phyloP scores from a whole-genome alignment of 345 rosid species.

The Trapa bicornis region DNA sequence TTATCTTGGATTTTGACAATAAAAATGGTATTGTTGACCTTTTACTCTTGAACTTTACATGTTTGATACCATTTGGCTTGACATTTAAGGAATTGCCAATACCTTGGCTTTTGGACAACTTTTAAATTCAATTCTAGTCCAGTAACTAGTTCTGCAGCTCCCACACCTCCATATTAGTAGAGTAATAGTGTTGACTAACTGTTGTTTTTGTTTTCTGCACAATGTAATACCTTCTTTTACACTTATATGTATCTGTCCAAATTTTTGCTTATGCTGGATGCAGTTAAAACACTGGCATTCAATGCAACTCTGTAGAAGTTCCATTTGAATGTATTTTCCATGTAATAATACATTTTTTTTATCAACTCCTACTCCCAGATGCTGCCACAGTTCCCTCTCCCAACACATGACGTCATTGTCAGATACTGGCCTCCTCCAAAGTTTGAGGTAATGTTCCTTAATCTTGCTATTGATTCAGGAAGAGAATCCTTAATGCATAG shows the following conservation, averaged over 20 bases:
- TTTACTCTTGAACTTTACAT: too few relatives aligned
- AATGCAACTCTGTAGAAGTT: not conserved
- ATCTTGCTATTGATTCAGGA: not conserved
- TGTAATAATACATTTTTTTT: not conserved
- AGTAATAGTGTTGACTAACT: not conserved
- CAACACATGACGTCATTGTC: slow-evolving; percentile 78
- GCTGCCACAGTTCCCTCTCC: slow-evolving; percentile 91
- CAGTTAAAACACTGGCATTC: not conserved
- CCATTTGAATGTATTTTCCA: not conserved
- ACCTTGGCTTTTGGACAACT: not conserved
- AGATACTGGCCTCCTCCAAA: slow-evolving; percentile 78
- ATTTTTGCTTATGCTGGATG: not conserved
- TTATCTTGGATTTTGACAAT: too few relatives aligned
- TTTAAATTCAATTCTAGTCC: not conserved
- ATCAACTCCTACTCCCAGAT: slow-evolving; percentile 32
- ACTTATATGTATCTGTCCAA: not conserved
- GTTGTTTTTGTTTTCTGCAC: not conserved
- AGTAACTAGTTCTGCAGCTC: not conserved
- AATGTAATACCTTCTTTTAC: not conserved
- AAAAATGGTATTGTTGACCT: too few relatives aligned
- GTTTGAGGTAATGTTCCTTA: slow-evolving; percentile 53
- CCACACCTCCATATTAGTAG: not conserved
- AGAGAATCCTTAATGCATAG: not conserved
- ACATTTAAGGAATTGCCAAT: not conserved
- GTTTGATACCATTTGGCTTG: too few relatives aligned